Percentiles rank a stretch among this genome's conserved stretches.
These are phyloP conservation scores for Brassica carinata DNA, from an alignment of 345 rosid species.

Conservation along the genomic window DNA sequence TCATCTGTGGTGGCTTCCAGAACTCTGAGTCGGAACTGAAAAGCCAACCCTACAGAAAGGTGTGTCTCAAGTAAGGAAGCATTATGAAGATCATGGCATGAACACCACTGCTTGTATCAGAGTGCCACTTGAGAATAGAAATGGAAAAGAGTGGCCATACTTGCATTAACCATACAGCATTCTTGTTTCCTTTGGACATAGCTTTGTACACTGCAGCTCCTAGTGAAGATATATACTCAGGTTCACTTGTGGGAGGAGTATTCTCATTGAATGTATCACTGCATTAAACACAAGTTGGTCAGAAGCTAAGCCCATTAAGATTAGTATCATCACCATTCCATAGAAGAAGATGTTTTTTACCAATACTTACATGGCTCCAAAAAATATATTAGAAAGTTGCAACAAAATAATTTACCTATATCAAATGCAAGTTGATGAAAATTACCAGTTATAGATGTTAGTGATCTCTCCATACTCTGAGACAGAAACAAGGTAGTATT, in stretches of 20 bases:
- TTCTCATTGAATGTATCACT: slow-evolving; percentile 98
- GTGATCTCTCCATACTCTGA: slow-evolving; percentile 98
- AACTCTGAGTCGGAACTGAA: slow-evolving; percentile 75
- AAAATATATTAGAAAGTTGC: background rate
- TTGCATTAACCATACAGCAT: slow-evolving; percentile 99
- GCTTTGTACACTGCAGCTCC: slow-evolving; percentile 94
- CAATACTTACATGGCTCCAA: background rate
- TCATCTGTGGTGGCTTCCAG: slow-evolving; percentile 94
- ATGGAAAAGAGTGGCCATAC: slow-evolving; percentile 48
- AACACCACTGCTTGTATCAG: background rate
- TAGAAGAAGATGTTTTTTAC: background rate
- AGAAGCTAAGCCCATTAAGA: background rate
- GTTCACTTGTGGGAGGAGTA: slow-evolving; percentile 81
- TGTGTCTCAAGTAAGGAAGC: slow-evolving; percentile 20
- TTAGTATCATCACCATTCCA: background rate
- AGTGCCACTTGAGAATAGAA: background rate
- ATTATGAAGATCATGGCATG: background rate
- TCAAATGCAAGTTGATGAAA: slow-evolving; percentile 22
- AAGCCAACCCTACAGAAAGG: slow-evolving; percentile 86
- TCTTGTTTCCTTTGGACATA: slow-evolving; percentile 80
- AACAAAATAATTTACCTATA: background rate
- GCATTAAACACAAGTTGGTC: slow-evolving; percentile 33
- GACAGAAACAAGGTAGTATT: slow-evolving; percentile 22
- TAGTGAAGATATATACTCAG: slow-evolving; percentile 70
- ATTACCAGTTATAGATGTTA: slow-evolving; percentile 91